These are phyloP conservation scores for Pisolithus thermaeus DNA, from an alignment of 1,284 basidiomycete species.

Conservation along the genomic window DNA sequence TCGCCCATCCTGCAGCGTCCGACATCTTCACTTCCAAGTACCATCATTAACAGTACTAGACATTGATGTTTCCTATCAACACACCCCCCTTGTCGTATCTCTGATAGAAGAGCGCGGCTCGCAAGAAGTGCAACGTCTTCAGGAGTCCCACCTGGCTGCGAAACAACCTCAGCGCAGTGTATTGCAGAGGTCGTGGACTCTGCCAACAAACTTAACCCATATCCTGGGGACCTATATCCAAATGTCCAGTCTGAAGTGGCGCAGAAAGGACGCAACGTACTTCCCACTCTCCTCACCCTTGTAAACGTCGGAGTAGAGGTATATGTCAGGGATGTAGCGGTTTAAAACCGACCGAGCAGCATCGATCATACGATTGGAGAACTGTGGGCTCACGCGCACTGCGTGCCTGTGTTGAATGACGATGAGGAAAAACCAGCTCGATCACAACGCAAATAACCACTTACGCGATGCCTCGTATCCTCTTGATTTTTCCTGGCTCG, in stretches of 20 bases:
- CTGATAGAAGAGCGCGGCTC: constrained; percentile 70
- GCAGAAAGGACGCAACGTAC: constrained; percentile 38
- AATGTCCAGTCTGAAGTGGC: not conserved
- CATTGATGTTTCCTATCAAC: constrained; percentile 88
- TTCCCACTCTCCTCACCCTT: constrained; percentile 97
- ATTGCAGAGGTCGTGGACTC: constrained; percentile 91
- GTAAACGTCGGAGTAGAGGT: constrained; percentile 97
- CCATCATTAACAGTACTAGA: constrained; percentile 88
- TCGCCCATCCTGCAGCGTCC: constrained; percentile 83
- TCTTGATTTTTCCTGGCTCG: constrained; percentile 85
- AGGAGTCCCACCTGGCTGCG: constrained; percentile 74
- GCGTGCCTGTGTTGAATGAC: constrained; percentile 57
- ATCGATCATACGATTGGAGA: constrained; percentile 97
- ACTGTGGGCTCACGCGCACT: constrained; percentile 93
- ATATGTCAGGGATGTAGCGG: constrained; percentile 96
- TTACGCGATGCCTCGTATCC: constrained; percentile 93
- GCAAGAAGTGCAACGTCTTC: constrained; percentile 89
- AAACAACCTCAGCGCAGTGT: constrained; percentile 83
- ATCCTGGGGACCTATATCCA: constrained; percentile 81
- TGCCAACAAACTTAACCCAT: constrained; percentile 85
- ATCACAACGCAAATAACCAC: constrained; percentile 27
- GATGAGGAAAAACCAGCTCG: constrained; percentile 5
- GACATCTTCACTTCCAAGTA: constrained; percentile 93
- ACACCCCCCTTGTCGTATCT: constrained; percentile 83
- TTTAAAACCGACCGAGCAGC: constrained; percentile 88